Base-by-base conservation (phyloP, 345 rosid genomes). In the Psidium guajava region DNA sequence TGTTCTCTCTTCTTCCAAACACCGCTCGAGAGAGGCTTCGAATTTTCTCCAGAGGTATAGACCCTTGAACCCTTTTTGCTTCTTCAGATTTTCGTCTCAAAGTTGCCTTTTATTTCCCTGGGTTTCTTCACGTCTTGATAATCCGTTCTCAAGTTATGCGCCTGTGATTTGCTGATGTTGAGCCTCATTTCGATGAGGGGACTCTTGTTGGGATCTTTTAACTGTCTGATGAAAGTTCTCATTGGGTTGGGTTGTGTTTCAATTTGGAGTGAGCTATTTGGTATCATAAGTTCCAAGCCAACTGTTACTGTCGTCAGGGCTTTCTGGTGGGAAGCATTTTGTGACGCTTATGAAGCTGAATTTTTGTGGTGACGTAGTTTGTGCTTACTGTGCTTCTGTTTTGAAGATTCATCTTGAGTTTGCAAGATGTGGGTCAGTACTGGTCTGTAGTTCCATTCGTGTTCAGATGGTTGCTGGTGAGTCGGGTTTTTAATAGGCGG, bases 1-100 rank as follows among this genome's bases (percentile, higher is more conserved):
- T 25, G 87, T 88, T 85, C 88, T 89, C 85, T 88, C 83, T 80
- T 86, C 92, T 88, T 85, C 89, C 84, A 92, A 87, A 83, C 85
- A 86, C 85, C 89, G 90, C 89, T 84, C 87, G 20, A 58, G 86
- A 61, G 87, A 61, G 12, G 83, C 91, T 16, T 42, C 89, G 14
- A 77, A 42, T 85, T 84, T 85, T 50, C 59, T 81, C 28, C 84
- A 32, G 64, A 86, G 87, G 58, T 81, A 20, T 20, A 50, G 80
- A 0, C 25, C 80, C 25, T 69, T 22, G 80, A 20, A 69, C 80
- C 77, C 25, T 36, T 69, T 36, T 36, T 24, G 25, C 47, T 18
- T 36, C 14, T 69, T 42, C 80, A 36, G 80, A 56, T 18, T 69
- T 69, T 42, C 42, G 25, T 69, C 47, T 69, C 47, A 36, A 18